Evolutionary conservation across 768 basidiomycete genomes (phyloP).

Genomic region (Suillus tomentosus): DNA sequence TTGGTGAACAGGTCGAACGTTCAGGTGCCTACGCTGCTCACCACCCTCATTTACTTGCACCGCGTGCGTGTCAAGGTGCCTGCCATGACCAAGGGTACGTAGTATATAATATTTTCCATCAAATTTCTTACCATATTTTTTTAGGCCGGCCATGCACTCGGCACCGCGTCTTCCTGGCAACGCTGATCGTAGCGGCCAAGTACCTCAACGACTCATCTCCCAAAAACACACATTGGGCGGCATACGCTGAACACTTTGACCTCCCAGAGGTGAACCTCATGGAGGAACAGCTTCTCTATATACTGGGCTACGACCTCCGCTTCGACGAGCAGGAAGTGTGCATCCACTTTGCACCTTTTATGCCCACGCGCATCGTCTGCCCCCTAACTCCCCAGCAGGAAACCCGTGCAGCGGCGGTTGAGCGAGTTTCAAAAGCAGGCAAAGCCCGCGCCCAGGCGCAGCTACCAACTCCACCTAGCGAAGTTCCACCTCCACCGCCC

Average conservation of each 20-base stretch:
- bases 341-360: conserved; percentile 68
- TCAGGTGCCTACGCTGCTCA: conserved; percentile 86
- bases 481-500: conserved; percentile 29
- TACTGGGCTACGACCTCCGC: conserved; percentile 91
- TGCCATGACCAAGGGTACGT: conserved; percentile 79
- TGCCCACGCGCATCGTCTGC: conserved; percentile 33
- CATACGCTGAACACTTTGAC: conserved; percentile 76
- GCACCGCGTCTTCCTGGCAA: conserved; percentile 94
- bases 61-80: conserved; percentile 82
- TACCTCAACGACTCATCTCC: conserved; percentile 97
- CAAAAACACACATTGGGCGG: conserved; percentile 93
- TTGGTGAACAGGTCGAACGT: conserved; percentile 84
- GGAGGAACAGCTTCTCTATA: conserved; percentile 93
- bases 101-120: background rate
- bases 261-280: conserved; percentile 87
- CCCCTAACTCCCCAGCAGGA: conserved; percentile 38
- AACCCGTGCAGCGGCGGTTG: conserved; percentile 54
- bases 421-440: conserved; percentile 54
- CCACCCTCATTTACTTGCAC: conserved; percentile 90
- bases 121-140: conserved; percentile 9
- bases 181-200: conserved; percentile 94
- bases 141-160: conserved; percentile 85
- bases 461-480: conserved; percentile 44
- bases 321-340: conserved; percentile 85
- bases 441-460: conserved; percentile 54